Evolutionary conservation across 2,329 filamentous ascomycete genomes (phyloP).

Genomic region (Claviceps lovelessii): DNA sequence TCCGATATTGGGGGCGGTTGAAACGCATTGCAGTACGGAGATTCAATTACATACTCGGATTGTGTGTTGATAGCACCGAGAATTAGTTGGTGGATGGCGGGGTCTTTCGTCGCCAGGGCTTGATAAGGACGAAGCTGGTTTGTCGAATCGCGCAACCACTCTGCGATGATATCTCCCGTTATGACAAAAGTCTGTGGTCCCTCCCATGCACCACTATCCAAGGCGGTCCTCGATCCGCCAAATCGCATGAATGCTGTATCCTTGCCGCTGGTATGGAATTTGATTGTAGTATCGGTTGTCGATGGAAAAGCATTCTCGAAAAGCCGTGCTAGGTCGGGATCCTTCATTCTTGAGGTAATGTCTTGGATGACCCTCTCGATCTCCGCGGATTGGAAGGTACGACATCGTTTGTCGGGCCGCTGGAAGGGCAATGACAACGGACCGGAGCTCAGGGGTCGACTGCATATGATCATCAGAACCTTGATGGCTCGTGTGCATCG

Average conservation of each 20-base stretch:
- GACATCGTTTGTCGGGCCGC: constrained; percentile 64
- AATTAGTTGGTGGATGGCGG: constrained; percentile 63
- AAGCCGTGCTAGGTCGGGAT: constrained; percentile 76
- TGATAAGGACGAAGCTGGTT: constrained; percentile 92
- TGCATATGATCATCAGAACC: constrained; percentile 19
- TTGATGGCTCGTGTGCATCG: background rate
- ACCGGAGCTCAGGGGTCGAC: constrained; percentile 65
- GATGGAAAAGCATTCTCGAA: constrained; percentile 96
- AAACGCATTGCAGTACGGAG: constrained; percentile 96
- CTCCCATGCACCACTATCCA: constrained; percentile 54
- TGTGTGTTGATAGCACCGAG: constrained; percentile 93
- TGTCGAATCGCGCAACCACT: constrained; percentile 84
- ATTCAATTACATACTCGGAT: constrained; percentile 83
- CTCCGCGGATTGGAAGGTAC: constrained; percentile 73
- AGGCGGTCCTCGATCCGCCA: constrained; percentile 14
- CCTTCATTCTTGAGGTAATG: constrained; percentile 62
- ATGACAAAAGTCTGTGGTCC: constrained; percentile 87
- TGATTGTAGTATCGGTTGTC: constrained; percentile 67
- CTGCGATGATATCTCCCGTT: constrained; percentile 82
- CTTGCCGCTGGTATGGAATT: constrained; percentile 62
- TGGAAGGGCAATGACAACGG: constrained; percentile 73
- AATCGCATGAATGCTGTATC: constrained; percentile 23
- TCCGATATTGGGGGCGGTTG: constrained; percentile 80
- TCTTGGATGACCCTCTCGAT: constrained; percentile 83
- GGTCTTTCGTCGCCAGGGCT: constrained; percentile 65